These are phyloP conservation scores for Rhizomucor miehei DNA, from an alignment of 371 early-diverging fungal species.

Conservation along the genomic window DNA sequence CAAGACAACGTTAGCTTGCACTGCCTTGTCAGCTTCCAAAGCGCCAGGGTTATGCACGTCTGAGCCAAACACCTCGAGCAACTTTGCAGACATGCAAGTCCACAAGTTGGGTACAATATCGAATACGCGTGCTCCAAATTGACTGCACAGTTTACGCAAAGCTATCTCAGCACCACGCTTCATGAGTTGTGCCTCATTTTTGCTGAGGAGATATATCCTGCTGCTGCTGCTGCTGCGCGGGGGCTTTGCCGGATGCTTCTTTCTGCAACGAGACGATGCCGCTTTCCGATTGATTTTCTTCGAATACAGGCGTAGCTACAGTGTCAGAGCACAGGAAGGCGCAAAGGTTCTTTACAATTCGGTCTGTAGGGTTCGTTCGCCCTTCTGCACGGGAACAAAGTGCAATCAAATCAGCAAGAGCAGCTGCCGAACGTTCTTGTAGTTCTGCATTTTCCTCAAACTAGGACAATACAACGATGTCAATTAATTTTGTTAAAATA, in stretches of 20 bases:
- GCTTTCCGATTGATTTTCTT: slow-evolving; percentile 48
- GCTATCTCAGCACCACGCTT: slow-evolving; percentile 85
- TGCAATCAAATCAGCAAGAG: slow-evolving; percentile 52
- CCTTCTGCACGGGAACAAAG: slow-evolving; percentile 47
- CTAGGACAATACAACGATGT: slow-evolving; percentile 10
- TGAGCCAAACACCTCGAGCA: slow-evolving; percentile 33
- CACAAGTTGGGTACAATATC: slow-evolving; percentile 76
- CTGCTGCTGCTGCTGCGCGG: slow-evolving; percentile 24
- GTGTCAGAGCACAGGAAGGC: slow-evolving; percentile 87
- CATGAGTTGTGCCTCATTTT: slow-evolving; percentile 58
- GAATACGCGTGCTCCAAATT: slow-evolving; percentile 74
- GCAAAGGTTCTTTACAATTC: slow-evolving; percentile 84
- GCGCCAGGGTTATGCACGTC: slow-evolving; percentile 7
- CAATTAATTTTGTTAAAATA: too few species aligned
- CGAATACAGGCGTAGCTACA: slow-evolving; percentile 63
- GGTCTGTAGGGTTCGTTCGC: slow-evolving; percentile 70
- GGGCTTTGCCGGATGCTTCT: slow-evolving; percentile 25
- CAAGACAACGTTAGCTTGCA: slow-evolving; percentile 16
- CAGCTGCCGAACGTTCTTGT: slow-evolving; percentile 62
- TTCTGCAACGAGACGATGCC: slow-evolving; percentile 70
- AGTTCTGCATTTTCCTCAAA: slow-evolving; percentile 72
- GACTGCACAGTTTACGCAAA: slow-evolving; percentile 63
- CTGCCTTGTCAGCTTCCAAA: slow-evolving; percentile 29
- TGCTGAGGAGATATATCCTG: slow-evolving; percentile 30
- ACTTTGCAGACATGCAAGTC: slow-evolving; percentile 61